These are phyloP conservation scores for Phytophthora pinifolia DNA, from an alignment of 352 stramenopile species.

Conservation along the genomic window DNA sequence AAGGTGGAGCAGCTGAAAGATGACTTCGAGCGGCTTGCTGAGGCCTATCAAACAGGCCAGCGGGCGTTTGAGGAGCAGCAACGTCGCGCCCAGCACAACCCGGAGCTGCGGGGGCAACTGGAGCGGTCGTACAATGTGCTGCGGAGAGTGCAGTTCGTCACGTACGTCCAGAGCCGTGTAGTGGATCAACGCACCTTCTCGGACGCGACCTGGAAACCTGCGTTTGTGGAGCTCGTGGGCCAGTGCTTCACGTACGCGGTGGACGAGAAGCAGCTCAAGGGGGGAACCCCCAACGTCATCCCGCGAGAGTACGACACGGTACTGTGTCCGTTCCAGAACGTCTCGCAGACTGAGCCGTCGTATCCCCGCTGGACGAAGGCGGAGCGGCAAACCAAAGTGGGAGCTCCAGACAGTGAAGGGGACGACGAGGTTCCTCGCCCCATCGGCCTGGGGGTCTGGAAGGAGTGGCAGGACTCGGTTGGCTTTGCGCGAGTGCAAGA, in stretches of 20 bases:
- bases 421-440: slow-evolving; percentile 30
- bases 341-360: slow-evolving; percentile 67
- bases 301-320: slow-evolving; percentile 62
- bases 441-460: slow-evolving; percentile 65
- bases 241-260: slow-evolving; percentile 67
- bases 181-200: slow-evolving; percentile 48
- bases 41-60: slow-evolving; percentile 26
- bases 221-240: slow-evolving; percentile 60
- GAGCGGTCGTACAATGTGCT: slow-evolving; percentile 52
- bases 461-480: slow-evolving; percentile 50
- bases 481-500: slow-evolving; percentile 35
- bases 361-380: slow-evolving; percentile 55
- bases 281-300: slow-evolving; percentile 74
- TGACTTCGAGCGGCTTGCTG: slow-evolving; percentile 32
- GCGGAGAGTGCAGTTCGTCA: slow-evolving; percentile 44
- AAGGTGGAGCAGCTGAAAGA: slow-evolving; percentile 29
- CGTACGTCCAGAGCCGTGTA: slow-evolving; percentile 55
- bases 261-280: slow-evolving; percentile 75
- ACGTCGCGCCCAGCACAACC: slow-evolving; percentile 22
- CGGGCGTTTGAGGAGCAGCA: slow-evolving; percentile 32
- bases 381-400: slow-evolving; percentile 48
- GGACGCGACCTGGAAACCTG: slow-evolving; percentile 34
- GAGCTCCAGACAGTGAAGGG: slow-evolving; percentile 17
- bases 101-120: slow-evolving; percentile 38
- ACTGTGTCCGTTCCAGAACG: slow-evolving; percentile 81